A percentile compares a stretch with the other conserved stretches of the same genome.
Conservation (phyloP, 1,284 basidiomycete species). For the Fomitopsis betulina region DNA sequence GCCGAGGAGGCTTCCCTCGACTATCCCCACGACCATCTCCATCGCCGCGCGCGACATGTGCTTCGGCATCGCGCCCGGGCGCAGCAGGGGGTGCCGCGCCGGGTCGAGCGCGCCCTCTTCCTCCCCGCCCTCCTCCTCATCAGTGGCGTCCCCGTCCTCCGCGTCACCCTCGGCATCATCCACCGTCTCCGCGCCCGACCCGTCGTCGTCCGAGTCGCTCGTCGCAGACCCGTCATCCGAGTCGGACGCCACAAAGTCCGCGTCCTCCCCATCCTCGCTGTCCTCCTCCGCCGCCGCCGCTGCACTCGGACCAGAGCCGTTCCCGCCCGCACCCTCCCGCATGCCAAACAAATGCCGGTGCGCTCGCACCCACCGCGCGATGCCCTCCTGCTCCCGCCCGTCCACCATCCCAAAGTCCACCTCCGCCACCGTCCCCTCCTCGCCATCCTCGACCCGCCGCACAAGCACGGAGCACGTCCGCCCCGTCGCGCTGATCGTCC, state of each 20-base stretch:
- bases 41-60: constrained; percentile 59
- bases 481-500: constrained; percentile 60
- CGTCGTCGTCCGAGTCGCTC: constrained; percentile 9
- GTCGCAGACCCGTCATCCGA: constrained; percentile 27
- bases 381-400: constrained; percentile 59
- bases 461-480: constrained; percentile 61
- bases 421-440: constrained; percentile 43
- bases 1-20: constrained; percentile 42
- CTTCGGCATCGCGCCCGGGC: constrained; percentile 59
- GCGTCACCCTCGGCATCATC: constrained; percentile 10
- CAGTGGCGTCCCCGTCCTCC: constrained; percentile 14
- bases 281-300: constrained; percentile 29
- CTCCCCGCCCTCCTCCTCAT: constrained; percentile 19
- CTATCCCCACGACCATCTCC: constrained; percentile 59
- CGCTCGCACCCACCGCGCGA: constrained; percentile 57
- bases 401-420: constrained; percentile 70
- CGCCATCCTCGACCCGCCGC: constrained; percentile 27
- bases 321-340: neutral
- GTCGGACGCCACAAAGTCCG: constrained; percentile 35
- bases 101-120: constrained; percentile 43
- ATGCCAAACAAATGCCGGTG: constrained; percentile 57
- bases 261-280: constrained; percentile 51
- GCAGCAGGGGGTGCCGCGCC: constrained; percentile 56
- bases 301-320: constrained; percentile 2
- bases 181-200: constrained; percentile 10